Base-by-base conservation (phyloP, 1,284 basidiomycete species). In the Boletus mariae region DNA sequence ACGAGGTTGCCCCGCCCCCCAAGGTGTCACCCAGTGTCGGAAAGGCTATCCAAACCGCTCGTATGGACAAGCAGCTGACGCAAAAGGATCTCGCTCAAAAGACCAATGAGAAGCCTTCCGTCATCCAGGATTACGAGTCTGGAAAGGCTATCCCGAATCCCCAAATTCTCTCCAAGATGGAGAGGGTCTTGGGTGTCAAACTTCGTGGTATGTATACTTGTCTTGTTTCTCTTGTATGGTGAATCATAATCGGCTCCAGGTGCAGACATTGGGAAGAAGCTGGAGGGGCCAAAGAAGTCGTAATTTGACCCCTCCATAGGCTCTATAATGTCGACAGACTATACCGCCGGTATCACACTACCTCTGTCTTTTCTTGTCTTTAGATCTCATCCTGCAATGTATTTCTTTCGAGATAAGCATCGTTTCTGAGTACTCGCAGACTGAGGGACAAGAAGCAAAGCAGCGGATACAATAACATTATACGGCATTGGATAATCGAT, bases 1-100 rank as follows among this genome's bases (percentile, higher is more conserved):
- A 98, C 73, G 96, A 98, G 66, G 95, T 98, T 23, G 92, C 94
- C 9, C 94, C 97, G 8, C 97, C 96, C 43, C 69, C 89, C 59
- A 97, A 95, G 73, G 79, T 99, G 60, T 76, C 80, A 3, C 78
- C 86, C 31, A 79, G 79, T 37, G 91, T 95, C 54, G 94, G 93
- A 62, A 90, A 90, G 72, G 90, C 92, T 5, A 95, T 99, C 63
- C 85, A 90, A 65, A 79, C 82, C 25, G 92, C 87, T 26, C 87
- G 96, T 50, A 80, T 85, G 75, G 90, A 84, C 29, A 80, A 86
- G 65, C 79, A 85, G 58, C 66, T 94, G 32, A 85, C 92, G 10
- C 96, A 99, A 73, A 98, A 97, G 75, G 96, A 98, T 56, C 77
- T 98, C 26, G 97, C 94, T 6, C 89, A 90, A 70, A 91, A 90